A percentile compares a stretch with the other conserved stretches of the same genome.
These are phyloP conservation scores for Nakazawaea sp. DNA, from an alignment of 805 yeast genomes.

Conservation along the genomic window DNA sequence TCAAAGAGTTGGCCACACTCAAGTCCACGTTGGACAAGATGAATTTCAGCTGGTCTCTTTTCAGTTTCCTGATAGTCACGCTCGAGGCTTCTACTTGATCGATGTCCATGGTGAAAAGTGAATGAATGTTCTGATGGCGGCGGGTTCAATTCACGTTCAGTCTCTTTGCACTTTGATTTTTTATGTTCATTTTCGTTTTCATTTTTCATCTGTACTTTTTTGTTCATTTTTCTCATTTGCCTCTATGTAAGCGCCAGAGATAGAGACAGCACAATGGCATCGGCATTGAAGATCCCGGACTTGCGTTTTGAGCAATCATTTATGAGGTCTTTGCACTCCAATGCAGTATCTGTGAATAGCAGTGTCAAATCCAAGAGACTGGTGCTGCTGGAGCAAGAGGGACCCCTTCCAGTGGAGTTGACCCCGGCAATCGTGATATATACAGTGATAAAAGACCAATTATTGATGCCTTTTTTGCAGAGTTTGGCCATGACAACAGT, in stretches of 20 bases:
- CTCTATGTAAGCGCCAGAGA: slow-evolving; percentile 1
- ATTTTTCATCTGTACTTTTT: background rate
- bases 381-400: slow-evolving; percentile 4
- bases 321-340: slow-evolving; percentile 26
- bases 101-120: slow-evolving; percentile 10
- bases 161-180: background rate
- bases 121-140: background rate
- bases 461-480: slow-evolving; percentile 50
- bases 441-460: slow-evolving; percentile 45
- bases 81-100: slow-evolving; percentile 48
- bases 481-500: slow-evolving; percentile 40
- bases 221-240: background rate
- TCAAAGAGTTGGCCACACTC: slow-evolving; percentile 84
- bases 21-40: slow-evolving; percentile 82
- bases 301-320: slow-evolving; percentile 62
- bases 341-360: slow-evolving; percentile 18
- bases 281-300: slow-evolving; percentile 44
- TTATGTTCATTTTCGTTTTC: background rate
- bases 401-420: slow-evolving; percentile 28
- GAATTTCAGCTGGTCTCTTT: slow-evolving; percentile 83
- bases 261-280: slow-evolving; percentile 4
- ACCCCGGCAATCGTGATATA: slow-evolving; percentile 39
- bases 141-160: background rate
- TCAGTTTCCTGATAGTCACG: slow-evolving; percentile 83
- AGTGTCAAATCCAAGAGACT: slow-evolving; percentile 13